Evolutionary conservation across 768 basidiomycete genomes (phyloP), one percentile per base, ranked within the genome.

Genomic region (Tulasnella sp.): DNA sequence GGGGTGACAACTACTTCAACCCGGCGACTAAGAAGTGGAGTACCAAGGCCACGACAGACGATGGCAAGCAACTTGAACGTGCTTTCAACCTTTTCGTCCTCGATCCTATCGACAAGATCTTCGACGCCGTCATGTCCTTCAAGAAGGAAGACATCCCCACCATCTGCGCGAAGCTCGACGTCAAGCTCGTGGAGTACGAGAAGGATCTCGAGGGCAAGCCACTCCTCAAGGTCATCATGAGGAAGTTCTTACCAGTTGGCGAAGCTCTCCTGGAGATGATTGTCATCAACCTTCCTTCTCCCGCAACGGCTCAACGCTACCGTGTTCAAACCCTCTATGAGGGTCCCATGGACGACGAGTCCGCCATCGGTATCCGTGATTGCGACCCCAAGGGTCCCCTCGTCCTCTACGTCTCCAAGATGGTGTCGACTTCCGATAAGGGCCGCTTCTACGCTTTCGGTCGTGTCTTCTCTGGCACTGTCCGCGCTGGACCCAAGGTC

Each of bases 1-100:
- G 98, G 98, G 98, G 98, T 77, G 98, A 99, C 89, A 98, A 98
- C 89, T 99, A 88, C 89, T 99, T 99, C 91, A 99, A 99, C 89
- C 94, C 97, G 78, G 89, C 91, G 77, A 98, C 97, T 52, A 92
- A 92, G 86, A 99, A 99, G 87, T 99, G 98, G 98, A 90, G 95
- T 27, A 95, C 94, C 74, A 94, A 92, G 85, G 80, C 86, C 81
- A 87, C 86, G 34, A 92, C 91, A 82, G 90, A 91, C 78, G 93
- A 96, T 83, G 96, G 95, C 84, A 97, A 96, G 85, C 86, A 86
- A n/a, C 93, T 98, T 78, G 98, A 99, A 85, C 97, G 98, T 87
- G 96, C 97, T 79, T 99, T 99, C 91, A 98, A 96, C 88, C 88
- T 89, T 89, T 99, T 99, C 87, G 95, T 99, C 80, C 94, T 99